Evolutionary conservation across 805 yeast species (phyloP).

Genomic region (Metschnikowia reukaufii): DNA sequence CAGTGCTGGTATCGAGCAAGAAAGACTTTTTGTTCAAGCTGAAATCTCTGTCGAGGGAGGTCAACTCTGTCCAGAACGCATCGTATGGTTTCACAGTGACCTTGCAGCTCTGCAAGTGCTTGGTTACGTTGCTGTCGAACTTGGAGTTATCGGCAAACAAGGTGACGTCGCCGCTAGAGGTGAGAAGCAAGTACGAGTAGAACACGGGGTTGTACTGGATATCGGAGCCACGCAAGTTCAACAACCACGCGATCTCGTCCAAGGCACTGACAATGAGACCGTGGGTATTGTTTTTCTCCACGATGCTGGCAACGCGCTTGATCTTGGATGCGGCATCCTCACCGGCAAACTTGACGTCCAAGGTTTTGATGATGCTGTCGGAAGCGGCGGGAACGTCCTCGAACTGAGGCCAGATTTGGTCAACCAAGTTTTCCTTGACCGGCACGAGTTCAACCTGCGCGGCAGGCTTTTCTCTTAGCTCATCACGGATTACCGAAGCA

Average conservation of each 20-base stretch:
- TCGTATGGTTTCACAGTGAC: slow-evolving; percentile 42
- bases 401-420: slow-evolving; percentile 66
- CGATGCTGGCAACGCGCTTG: slow-evolving; percentile 33
- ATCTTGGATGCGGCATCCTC: slow-evolving; percentile 60
- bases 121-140: slow-evolving; percentile 32
- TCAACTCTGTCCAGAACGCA: slow-evolving; percentile 46
- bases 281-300: slow-evolving; percentile 27
- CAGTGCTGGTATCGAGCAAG: slow-evolving; percentile 28
- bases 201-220: slow-evolving; percentile 57
- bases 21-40: slow-evolving; percentile 29
- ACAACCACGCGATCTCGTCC: slow-evolving; percentile 55
- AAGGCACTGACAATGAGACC: slow-evolving; percentile 46
- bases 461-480: slow-evolving; percentile 22
- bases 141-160: slow-evolving; percentile 46
- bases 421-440: slow-evolving; percentile 65
- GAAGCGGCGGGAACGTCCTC: slow-evolving; percentile 61
- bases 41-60: slow-evolving; percentile 38
- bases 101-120: slow-evolving; percentile 25
- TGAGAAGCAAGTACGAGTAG: slow-evolving; percentile 41
- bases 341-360: slow-evolving; percentile 63
- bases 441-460: slow-evolving; percentile 45
- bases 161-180: slow-evolving; percentile 28
- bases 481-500: slow-evolving; percentile 29
- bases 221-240: slow-evolving; percentile 55
- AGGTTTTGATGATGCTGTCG: slow-evolving; percentile 48